Percentiles rank a stretch among this genome's conserved stretches.
Conservation (phyloP, 2,329 filamentous ascomycete genomes). For the Fusarium veterinarium region DNA sequence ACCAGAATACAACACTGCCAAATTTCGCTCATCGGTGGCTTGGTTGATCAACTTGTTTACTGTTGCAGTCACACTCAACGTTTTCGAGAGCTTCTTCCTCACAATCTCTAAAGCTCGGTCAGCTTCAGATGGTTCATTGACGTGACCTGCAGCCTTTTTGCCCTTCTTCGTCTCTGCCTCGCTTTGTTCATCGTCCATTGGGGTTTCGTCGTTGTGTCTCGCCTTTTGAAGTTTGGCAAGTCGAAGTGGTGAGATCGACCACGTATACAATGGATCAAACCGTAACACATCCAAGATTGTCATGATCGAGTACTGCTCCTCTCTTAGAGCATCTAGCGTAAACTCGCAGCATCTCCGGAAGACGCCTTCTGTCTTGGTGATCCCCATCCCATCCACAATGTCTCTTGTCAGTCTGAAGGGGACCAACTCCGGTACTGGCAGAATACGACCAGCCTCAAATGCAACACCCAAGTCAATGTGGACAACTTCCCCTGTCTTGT, state of each 20-base stretch:
- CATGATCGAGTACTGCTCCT: constrained; percentile 98
- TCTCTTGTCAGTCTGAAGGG: constrained; percentile 95
- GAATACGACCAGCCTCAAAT: constrained; percentile 95
- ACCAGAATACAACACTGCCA: constrained; percentile 90
- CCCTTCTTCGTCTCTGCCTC: constrained; percentile 57
- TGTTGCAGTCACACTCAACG: constrained; percentile 90
- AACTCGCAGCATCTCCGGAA: constrained; percentile 99
- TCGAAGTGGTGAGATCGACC: constrained; percentile 83
- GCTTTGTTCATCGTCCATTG: constrained; percentile 52
- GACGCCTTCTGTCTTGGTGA: constrained; percentile 93
- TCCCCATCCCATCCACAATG: constrained; percentile 96
- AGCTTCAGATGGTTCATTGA: constrained; percentile 77
- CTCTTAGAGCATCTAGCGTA: constrained; percentile 91
- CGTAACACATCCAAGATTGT: constrained; percentile 96
- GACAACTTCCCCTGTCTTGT: constrained; percentile 89
- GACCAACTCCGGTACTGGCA: constrained; percentile 94
- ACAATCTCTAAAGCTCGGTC: constrained; percentile 93
- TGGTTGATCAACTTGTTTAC: constrained; percentile 98
- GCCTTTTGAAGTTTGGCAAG: constrained; percentile 73
- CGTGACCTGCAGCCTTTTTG: constrained; percentile 49
- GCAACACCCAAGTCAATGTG: constrained; percentile 98
- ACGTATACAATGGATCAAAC: constrained; percentile 97
- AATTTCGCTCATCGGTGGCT: constrained; percentile 90
- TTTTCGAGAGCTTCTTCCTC: constrained; percentile 94
- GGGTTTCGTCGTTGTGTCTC: constrained; percentile 61